Conservation (phyloP, 2,329 filamentous ascomycete genomes). For the Penicillium hordei region DNA sequence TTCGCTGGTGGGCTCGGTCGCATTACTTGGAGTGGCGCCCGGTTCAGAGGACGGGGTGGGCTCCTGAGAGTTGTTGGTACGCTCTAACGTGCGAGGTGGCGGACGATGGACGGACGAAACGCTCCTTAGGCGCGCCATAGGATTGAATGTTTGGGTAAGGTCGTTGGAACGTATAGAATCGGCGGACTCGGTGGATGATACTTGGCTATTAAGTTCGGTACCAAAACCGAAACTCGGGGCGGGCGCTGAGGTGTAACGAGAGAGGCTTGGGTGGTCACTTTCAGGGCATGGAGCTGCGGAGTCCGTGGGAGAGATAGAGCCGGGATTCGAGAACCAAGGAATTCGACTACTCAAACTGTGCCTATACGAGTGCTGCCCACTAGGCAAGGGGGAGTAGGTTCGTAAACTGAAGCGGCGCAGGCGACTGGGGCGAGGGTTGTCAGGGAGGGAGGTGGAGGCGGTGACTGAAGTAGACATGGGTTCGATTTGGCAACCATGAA, state of each 20-base stretch:
- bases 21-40: constrained; percentile 12
- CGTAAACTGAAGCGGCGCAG: constrained; percentile 44
- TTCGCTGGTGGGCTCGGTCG: constrained; percentile 22
- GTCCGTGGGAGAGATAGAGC: constrained; percentile 27
- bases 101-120: constrained; percentile 23
- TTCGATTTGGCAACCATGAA: constrained; percentile 6
- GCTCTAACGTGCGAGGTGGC: constrained; percentile 26
- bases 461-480: constrained; percentile 38
- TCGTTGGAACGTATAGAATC: constrained; percentile 33
- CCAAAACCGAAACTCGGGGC: constrained; percentile 18
- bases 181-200: constrained; percentile 30
- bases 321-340: constrained; percentile 35
- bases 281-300: constrained; percentile 31
- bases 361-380: constrained; percentile 32
- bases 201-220: constrained; percentile 12
- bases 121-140: constrained; percentile 35
- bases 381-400: constrained; percentile 30
- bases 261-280: constrained; percentile 27
- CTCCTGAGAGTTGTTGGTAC: constrained; percentile 22
- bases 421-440: constrained; percentile 35
- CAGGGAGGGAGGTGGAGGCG: constrained; percentile 38
- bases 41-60: constrained; percentile 25
- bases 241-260: constrained; percentile 25
- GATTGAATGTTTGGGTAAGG: constrained; percentile 19
- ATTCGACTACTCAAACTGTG: constrained; percentile 39